Evolutionary conservation across 2,329 filamentous ascomycete genomes (phyloP).

Genomic region (Neodidymelliopsis sp.): DNA sequence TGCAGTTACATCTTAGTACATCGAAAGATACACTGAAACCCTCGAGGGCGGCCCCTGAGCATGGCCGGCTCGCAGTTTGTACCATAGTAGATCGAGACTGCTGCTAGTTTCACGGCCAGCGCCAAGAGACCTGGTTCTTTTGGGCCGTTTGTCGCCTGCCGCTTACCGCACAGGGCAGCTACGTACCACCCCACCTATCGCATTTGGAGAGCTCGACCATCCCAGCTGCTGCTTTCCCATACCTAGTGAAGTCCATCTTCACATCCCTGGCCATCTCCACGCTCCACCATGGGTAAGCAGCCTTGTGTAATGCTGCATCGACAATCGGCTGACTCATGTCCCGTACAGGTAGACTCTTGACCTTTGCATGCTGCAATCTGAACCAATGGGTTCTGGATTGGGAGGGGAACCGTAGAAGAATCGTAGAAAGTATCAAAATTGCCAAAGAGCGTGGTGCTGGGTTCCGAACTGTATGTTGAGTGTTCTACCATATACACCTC

Average conservation of each 20-base stretch:
- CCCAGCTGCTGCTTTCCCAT: constrained; percentile 6
- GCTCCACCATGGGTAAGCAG: constrained; percentile 11
- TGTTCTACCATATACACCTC: constrained; percentile 45
- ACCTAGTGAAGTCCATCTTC: neutral
- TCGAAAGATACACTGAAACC: no score
- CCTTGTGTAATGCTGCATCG: neutral
- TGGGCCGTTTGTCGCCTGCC: constrained; percentile 8
- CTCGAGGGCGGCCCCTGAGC: constrained; percentile 3
- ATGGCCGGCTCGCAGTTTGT: neutral
- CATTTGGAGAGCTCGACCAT: constrained; percentile 12
- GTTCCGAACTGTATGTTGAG: constrained; percentile 53
- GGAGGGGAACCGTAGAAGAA: constrained; percentile 68
- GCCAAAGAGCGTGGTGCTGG: constrained; percentile 57
- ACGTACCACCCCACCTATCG: constrained; percentile 12
- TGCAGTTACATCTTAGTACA: neutral
- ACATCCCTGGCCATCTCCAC: neutral
- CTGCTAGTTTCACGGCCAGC: neutral
- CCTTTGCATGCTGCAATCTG: constrained; percentile 41
- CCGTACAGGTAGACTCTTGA: constrained; percentile 29
- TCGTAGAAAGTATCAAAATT: constrained; percentile 66
- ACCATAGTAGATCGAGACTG: constrained; percentile 7
- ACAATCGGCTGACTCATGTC: neutral
- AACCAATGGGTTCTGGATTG: constrained; percentile 41
- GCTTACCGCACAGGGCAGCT: constrained; percentile 16
- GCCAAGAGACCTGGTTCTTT: constrained; percentile 10